Conservation (phyloP, 305 asterid species). For the Solanum hybrid region DNA sequence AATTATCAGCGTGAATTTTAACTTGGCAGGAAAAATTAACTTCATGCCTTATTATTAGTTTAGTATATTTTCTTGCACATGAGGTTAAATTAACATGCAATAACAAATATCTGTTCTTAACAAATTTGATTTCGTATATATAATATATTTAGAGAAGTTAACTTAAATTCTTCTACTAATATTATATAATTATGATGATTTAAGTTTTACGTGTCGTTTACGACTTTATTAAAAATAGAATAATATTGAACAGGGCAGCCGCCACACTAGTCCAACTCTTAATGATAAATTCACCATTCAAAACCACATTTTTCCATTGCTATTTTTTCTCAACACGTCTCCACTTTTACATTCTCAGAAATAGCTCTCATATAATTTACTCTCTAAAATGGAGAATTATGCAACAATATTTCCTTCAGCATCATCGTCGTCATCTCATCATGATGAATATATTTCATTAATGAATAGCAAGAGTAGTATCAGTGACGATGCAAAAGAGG, state of each 20-base stretch:
- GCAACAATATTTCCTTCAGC: conserved; percentile 10
- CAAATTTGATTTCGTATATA: background rate
- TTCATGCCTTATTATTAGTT: background rate
- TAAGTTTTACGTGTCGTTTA: conserved; percentile 32
- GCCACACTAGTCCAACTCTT: conserved; percentile 25
- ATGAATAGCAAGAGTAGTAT: conserved; percentile 1
- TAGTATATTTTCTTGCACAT: background rate
- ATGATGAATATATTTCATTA: conserved; percentile 7
- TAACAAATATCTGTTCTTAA: background rate
- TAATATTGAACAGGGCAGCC: conserved; percentile 6
- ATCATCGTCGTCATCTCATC: background rate
- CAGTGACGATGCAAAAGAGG: conserved; percentile 2
- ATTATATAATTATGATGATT: background rate
- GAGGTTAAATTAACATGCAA: background rate
- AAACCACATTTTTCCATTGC: conserved; percentile 1
- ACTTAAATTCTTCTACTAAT: background rate
- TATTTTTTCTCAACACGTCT: background rate
- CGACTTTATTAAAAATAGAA: conserved; percentile 17
- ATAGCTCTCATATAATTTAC: background rate
- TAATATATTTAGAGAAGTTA: background rate
- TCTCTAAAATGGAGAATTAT: conserved; percentile 15
- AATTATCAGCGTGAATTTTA: background rate
- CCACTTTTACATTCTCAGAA: background rate
- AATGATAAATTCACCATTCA: conserved; percentile 8
- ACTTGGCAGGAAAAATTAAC: background rate